Evolutionary conservation across 1,284 basidiomycete genomes (phyloP).

Genomic region (Prillingera fragicola): DNA sequence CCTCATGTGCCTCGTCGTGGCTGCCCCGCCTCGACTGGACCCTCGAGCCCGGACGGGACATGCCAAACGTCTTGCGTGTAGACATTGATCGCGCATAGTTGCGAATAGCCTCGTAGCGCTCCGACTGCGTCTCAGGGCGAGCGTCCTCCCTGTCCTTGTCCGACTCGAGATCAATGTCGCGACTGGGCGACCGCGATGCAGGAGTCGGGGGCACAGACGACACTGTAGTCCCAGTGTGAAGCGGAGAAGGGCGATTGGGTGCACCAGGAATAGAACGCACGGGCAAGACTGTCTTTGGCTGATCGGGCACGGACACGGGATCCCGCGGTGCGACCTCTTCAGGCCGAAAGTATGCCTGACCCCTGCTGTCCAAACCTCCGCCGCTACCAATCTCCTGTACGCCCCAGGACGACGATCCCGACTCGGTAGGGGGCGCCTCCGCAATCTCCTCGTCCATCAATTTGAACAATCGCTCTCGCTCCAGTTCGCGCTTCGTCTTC

Average conservation of each 20-base stretch:
- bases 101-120: conserved; percentile 33
- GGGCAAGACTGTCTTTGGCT: background rate
- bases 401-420: conserved; percentile 15
- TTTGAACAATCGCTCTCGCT: conserved; percentile 43
- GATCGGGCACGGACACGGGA: background rate
- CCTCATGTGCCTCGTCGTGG: conserved; percentile 8
- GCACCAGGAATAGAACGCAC: background rate
- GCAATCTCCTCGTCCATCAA: conserved; percentile 40
- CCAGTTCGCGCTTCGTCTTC: conserved; percentile 44
- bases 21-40: conserved; percentile 13
- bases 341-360: too few species aligned
- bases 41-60: conserved; percentile 4
- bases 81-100: conserved; percentile 25
- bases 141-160: conserved; percentile 1
- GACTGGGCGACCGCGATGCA: too few species aligned
- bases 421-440: conserved; percentile 6
- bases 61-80: conserved; percentile 5
- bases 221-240: background rate
- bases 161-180: conserved; percentile 10
- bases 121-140: conserved; percentile 14
- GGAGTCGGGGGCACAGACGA: background rate
- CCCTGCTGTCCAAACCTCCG: conserved; percentile 2
- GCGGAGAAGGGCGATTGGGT: too few species aligned
- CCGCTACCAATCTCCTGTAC: conserved; percentile 27
- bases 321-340: background rate